phyloP scores from a whole-genome alignment of 202 grass and related monocot species.

The Schoenoplectus triqueter region DNA sequence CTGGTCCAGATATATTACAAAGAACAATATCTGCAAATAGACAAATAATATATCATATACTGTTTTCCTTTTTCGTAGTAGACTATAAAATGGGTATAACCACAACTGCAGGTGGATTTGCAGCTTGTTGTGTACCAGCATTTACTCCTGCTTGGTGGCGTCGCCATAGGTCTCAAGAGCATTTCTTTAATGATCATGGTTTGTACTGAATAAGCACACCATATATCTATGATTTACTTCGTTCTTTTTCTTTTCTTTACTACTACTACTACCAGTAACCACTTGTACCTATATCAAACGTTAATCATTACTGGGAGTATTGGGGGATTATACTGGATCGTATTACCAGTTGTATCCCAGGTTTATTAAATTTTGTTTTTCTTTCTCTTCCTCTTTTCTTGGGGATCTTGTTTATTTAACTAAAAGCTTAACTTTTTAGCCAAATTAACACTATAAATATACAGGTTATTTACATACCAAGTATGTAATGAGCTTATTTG shows the following conservation, averaged over 20 bases:
- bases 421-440: not conserved
- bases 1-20: not conserved
- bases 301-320: not conserved
- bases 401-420: not conserved
- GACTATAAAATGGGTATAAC: conserved; percentile 52
- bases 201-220: conserved; percentile 37
- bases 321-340: not conserved
- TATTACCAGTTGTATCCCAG: not conserved
- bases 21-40: not conserved
- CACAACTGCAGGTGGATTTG: conserved; percentile 76
- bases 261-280: not conserved
- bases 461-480: too few species aligned
- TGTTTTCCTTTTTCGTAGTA: conserved; percentile 32
- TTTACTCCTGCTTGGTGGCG: conserved; percentile 76
- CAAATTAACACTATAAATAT: too few species aligned
- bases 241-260: not conserved
- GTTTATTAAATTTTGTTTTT: not conserved
- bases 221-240: conserved; percentile 33
- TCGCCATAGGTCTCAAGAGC: conserved; percentile 70
- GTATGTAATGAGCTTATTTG: not conserved
- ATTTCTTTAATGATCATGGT: conserved; percentile 91
- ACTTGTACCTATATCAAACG: not conserved
- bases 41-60: not conserved
- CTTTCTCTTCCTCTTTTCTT: too few species aligned
- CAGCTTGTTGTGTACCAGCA: conserved; percentile 68